Base-by-base conservation (phyloP, 306 rosid species). In the Fragaria ananassa region DNA sequence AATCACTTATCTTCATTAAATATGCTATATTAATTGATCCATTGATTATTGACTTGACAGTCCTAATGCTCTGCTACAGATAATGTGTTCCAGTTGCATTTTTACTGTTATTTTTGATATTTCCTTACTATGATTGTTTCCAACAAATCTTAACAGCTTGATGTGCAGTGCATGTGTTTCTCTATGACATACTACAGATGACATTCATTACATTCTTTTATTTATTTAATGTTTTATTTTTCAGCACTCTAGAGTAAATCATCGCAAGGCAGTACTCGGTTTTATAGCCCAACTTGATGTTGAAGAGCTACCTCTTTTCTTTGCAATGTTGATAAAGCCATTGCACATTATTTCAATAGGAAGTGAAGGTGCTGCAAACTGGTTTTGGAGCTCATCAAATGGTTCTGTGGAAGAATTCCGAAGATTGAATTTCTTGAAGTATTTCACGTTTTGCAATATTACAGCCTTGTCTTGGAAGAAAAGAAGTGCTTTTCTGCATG, bases 401-500 rank as follows among this genome's bases (percentile, higher is more conserved):
- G 78, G 74, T 58, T 86, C 89, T 78, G 7, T 72, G 72, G 70
- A 79, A 56, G 89, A 91, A 75, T 81, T 87, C 70, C 88, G 77
- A 77, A 82, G 81, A 34, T 78, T 80, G 50, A 66, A 87, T 71
- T 83, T 92, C 80, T 79, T 95, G 60, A 86, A 86, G 74, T 84
- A 85, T 85, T 92, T 95, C 83, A 86, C 91, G 29, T 50, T 78
- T 72, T 88, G 87, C 72, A 92, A 80, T 76, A 83, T 95, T 60
- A 68, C 81, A 60, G 75, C 86, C 53, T 78, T 95, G 50, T 83
- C 97, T 67, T 86, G 90, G 96, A 95, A 90, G 84, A 92, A 92
- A 86, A 89, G 80, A 89, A 85, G 80, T 81, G 96, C 93, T 68
- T 89, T 92, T 86, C 83, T 95, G 77, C 98, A 92, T 83, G 98